Evolutionary conservation across 768 basidiomycete genomes (phyloP), one percentile per base, ranked within the genome.

Genomic region (Trametes cubensis): DNA sequence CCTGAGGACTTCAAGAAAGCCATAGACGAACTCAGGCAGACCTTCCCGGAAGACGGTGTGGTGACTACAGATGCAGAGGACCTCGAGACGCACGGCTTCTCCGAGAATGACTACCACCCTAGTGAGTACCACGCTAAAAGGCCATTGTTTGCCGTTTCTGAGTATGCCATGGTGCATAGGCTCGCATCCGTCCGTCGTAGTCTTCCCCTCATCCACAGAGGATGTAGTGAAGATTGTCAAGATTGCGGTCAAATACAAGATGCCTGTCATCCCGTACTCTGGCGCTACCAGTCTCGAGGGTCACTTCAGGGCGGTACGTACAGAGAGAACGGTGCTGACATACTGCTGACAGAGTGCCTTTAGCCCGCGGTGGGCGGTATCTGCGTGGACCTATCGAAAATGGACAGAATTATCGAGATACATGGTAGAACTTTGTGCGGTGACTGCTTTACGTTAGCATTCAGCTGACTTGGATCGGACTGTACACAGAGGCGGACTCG

Each of bases 261-360:
- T 95, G 76, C 94, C 94, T 0, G 74, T 95, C 21, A 84, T 83
- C 0, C 83, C 92, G 2, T 94, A 88, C 72, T 86, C 87, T 0
- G 94, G 91, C 11, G 94, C 88, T 1, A 95, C 94, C 0, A 86
- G 83, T 67, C 72, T 95, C 23, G 94, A 95, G 70, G 92, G 92
- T 0, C 88, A 92, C 64, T 86, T 82, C 64, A 77, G 81, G 40
- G 85, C 84, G 28, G 90, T 90, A 65, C 38, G 58, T 34, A 23
- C 38, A 20, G 17, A 21, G 34, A 8, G 34, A 0, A 11, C 1
- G 14, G 23, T 7, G 34, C 34, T 11, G 10, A 11, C 23, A 28
- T 17, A 17, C 10, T 2, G 11, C 47, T 28, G 25, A 18, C 42
- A 15, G 28, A 40, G 20, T 20, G 18, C 17, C 11, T 21, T 21